phyloP scores from a whole-genome alignment of 371 early-diverging fungal genomes.

The Ordospora pajunii region DNA sequence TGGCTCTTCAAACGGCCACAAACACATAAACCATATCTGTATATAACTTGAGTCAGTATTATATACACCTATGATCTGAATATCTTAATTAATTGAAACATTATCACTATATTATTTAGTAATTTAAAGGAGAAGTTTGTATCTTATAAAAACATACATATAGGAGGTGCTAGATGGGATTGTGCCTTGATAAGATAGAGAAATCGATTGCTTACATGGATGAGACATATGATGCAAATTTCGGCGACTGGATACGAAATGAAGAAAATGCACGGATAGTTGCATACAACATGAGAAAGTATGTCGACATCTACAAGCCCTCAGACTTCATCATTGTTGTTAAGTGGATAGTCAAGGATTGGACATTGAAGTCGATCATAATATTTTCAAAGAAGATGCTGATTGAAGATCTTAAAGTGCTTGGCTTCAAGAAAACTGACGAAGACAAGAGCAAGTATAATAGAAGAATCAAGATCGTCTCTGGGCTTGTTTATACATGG shows the following conservation, averaged over 20 bases:
- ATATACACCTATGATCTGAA: no score
- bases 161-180: slow-evolving; percentile 5
- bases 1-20: no score
- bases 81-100: slow-evolving; percentile 13
- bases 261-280: slow-evolving; percentile 60
- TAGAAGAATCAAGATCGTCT: slow-evolving; percentile 38
- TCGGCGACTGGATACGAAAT: slow-evolving; percentile 62
- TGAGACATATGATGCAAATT: slow-evolving; percentile 62
- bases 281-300: slow-evolving; percentile 56
- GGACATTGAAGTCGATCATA: slow-evolving; percentile 60
- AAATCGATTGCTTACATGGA: slow-evolving; percentile 60
- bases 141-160: neutral
- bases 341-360: slow-evolving; percentile 62
- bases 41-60: no score
- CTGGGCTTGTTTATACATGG: slow-evolving; percentile 59
- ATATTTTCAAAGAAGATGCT: slow-evolving; percentile 55
- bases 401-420: slow-evolving; percentile 40
- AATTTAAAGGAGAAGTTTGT: neutral
- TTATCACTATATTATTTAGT: slow-evolving; percentile 1
- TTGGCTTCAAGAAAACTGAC: neutral
- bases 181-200: slow-evolving; percentile 53
- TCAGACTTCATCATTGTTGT: slow-evolving; percentile 58
- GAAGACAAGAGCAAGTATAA: slow-evolving; percentile 7
- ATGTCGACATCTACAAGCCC: slow-evolving; percentile 51
- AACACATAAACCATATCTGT: no score